Conservation (phyloP, 345 rosid genomes). For the Tarenaya hassleriana region DNA sequence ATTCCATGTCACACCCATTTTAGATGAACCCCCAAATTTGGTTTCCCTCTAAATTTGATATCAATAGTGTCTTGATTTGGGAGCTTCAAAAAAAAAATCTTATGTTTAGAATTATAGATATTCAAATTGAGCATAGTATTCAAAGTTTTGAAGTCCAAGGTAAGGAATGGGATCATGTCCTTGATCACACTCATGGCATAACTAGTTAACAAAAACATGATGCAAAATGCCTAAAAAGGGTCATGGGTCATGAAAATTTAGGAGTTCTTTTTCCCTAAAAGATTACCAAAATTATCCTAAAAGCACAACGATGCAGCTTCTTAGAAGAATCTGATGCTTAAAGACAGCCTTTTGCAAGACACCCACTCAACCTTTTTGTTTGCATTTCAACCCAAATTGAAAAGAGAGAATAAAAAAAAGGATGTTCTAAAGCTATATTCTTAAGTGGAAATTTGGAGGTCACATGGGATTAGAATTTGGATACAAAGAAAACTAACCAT, state of each 20-base stretch:
- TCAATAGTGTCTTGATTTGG: slow-evolving; percentile 15
- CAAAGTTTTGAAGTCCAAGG: no score
- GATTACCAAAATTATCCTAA: slow-evolving; percentile 9
- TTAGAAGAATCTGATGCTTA: slow-evolving; percentile 27
- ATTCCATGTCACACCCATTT: slow-evolving; percentile 22
- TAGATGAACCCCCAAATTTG: slow-evolving; percentile 1
- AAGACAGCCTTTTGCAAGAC: slow-evolving; percentile 13
- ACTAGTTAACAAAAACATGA: no score
- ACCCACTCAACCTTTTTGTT: slow-evolving; percentile 24
- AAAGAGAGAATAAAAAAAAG: slow-evolving; percentile 8
- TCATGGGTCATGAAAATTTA: background rate
- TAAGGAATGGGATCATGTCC: no score
- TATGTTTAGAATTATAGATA: background rate
- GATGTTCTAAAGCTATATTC: slow-evolving; percentile 29
- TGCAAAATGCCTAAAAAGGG: background rate
- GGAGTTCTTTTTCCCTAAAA: background rate
- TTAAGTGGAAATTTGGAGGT: slow-evolving; percentile 23
- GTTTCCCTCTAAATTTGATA: slow-evolving; percentile 18
- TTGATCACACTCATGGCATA: no score
- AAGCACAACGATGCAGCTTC: slow-evolving; percentile 23
- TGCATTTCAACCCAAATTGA: slow-evolving; percentile 20
- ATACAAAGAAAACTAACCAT: slow-evolving; percentile 29
- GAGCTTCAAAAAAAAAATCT: slow-evolving; percentile 5
- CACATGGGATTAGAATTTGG: slow-evolving; percentile 24
- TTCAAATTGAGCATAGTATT: no score